Percentiles rank a stretch among this genome's conserved stretches.
phyloP scores from a whole-genome alignment of 352 stramenopile genomes.

The Plasmopara halstedii region DNA sequence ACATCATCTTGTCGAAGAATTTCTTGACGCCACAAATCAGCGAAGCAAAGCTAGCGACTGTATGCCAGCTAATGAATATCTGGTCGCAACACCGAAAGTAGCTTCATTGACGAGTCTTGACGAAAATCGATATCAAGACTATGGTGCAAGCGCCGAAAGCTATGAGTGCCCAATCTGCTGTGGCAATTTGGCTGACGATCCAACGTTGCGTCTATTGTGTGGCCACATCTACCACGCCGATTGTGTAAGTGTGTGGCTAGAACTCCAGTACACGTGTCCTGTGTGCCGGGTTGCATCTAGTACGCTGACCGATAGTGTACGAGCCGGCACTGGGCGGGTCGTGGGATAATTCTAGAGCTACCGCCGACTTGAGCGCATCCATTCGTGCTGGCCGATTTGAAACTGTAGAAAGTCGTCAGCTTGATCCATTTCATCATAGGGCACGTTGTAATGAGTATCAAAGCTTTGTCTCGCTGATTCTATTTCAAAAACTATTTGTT shows the following conservation, averaged over 20 bases:
- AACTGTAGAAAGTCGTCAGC: background rate
- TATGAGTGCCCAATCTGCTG: conserved; percentile 70
- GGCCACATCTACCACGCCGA: conserved; percentile 55
- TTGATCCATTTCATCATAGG: conserved; percentile 26
- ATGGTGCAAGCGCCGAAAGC: conserved; percentile 22
- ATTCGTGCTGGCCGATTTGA: background rate
- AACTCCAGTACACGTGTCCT: conserved; percentile 60
- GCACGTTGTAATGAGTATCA: conserved; percentile 26
- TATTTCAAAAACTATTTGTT: conserved; percentile 36
- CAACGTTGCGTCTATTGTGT: conserved; percentile 47
- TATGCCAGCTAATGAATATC: conserved; percentile 16
- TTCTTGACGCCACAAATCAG: conserved; percentile 38
- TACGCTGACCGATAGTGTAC: background rate
- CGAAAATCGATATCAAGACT: conserved; percentile 1
- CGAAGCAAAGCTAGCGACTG: conserved; percentile 22
- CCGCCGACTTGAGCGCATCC: no score
- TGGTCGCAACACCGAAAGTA: conserved; percentile 3
- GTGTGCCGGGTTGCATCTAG: conserved; percentile 36
- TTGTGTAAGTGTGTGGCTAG: conserved; percentile 65
- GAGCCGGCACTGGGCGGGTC: no score
- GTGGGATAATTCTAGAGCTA: background rate
- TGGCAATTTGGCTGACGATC: conserved; percentile 27
- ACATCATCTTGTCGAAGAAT: conserved; percentile 36
- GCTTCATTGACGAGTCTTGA: conserved; percentile 1
- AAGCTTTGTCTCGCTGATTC: conserved; percentile 19